Evolutionary conservation across 768 basidiomycete genomes (phyloP).

Genomic region (Mycena belliarum): DNA sequence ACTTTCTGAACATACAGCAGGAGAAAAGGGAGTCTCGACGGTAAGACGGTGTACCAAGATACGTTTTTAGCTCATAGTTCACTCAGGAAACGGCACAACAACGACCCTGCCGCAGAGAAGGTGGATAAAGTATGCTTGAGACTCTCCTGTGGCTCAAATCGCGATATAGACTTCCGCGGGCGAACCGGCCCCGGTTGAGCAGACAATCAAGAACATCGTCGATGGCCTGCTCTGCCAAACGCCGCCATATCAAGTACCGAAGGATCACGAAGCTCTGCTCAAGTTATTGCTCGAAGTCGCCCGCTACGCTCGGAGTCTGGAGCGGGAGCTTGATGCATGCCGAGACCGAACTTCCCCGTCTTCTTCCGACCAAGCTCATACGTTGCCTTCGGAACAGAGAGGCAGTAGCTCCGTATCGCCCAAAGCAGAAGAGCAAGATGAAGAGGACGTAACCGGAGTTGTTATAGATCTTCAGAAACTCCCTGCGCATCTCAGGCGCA

Average conservation of each 20-base stretch:
- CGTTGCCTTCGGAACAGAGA: neutral
- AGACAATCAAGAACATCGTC: slow-evolving; percentile 2
- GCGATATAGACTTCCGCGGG: neutral
- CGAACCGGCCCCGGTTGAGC: neutral
- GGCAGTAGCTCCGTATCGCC: neutral
- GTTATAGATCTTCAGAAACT: slow-evolving; percentile 8
- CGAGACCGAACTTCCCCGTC: no score
- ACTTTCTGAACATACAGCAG: neutral
- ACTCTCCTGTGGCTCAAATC: neutral
- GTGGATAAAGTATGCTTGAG: neutral
- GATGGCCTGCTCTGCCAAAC: slow-evolving; percentile 8
- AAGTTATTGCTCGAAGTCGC: slow-evolving; percentile 12
- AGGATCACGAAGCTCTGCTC: slow-evolving; percentile 11
- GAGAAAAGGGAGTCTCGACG: slow-evolving; percentile 6
- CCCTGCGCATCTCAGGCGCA: slow-evolving; percentile 10
- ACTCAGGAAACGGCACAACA: slow-evolving; percentile 9
- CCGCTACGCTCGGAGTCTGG: slow-evolving; percentile 14
- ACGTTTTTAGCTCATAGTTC: neutral
- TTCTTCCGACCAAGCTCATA: no score
- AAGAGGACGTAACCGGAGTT: neutral
- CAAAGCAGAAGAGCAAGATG: neutral
- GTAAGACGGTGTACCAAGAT: neutral
- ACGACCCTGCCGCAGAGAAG: neutral
- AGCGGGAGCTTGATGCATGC: slow-evolving; percentile 1
- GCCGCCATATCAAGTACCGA: neutral